Base-by-base conservation (phyloP, 805 yeast species). In the Ogataea glucozyma region DNA sequence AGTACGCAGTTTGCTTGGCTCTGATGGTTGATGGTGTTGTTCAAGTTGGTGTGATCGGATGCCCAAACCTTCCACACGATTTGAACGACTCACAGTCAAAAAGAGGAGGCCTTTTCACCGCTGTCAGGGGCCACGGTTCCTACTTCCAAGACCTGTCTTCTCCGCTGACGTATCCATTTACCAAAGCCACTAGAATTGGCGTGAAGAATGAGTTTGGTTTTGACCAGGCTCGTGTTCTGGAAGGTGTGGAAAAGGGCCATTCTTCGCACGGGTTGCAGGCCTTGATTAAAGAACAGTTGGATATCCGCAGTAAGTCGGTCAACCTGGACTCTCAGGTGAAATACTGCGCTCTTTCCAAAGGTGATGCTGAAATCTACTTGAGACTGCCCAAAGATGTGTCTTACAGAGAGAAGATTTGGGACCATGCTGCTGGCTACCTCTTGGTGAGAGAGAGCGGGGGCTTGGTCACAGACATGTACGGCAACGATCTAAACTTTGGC, bases 381-480 rank as follows among this genome's bases (percentile, higher is more conserved):
- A 81, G 99, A 53, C 68, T 95, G 45, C 99, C 99, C 11, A 79
- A 83, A 34, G 80, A 75, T 51, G 71, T 79, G 39, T 66, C 76
- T 3, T 93, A 90, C 62, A 76, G 87, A 55, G 99, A 93, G 62
- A 93, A 93, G 66, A 89, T 93, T 47, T 93, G 99, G 98, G 99
- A 93, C 66, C 99, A 93, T 63, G 98, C 98, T 14, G 95, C 97
- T 2, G 99, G 99, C 3, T 84, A 85, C 57, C 72, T 91, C 11
- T 74, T 93, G 47, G 82, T 95, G 34, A 73, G 76, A 26, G 99
- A 95, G 64, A 85, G 95, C 54, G 97, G 97, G 31, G 99, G 99
- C 6, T 62, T 71, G 38, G 98, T 93, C 10, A 80, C 91, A 12
- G 99, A 93, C 60, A 79, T 91, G 65, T 65, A 76, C 42, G 96